Evolutionary conservation across 495 filamentous ascomycete genomes (phyloP).

Genomic region (Penicillium cinerascens): DNA sequence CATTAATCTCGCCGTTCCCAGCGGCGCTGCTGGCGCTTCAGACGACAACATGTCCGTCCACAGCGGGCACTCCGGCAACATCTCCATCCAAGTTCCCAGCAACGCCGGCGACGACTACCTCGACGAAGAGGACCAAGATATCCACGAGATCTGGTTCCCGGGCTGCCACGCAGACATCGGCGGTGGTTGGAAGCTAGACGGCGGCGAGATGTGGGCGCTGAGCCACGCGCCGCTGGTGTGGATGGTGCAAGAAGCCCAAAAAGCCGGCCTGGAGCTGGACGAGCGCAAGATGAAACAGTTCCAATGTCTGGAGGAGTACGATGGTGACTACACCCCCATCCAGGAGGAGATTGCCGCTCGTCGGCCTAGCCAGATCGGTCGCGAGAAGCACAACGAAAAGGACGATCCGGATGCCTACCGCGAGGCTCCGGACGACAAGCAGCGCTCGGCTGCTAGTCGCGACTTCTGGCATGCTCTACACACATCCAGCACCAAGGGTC

Average conservation of each 20-base stretch:
- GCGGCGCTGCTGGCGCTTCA: conserved; percentile 18
- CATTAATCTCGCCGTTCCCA: conserved; percentile 31
- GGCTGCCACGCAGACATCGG: conserved; percentile 82
- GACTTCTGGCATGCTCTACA: conserved; percentile 56
- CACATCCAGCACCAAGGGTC: conserved; percentile 54
- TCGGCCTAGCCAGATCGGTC: conserved; percentile 15
- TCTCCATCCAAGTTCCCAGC: conserved; percentile 37
- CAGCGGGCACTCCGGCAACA: conserved; percentile 33
- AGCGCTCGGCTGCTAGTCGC: conserved; percentile 29
- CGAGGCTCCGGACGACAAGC: conserved; percentile 21
- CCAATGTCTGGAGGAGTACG: conserved; percentile 55
- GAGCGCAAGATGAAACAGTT: conserved; percentile 62
- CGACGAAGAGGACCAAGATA: conserved; percentile 65
- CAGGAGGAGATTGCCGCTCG: conserved; percentile 38
- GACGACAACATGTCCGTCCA: conserved; percentile 37
- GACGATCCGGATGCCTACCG: conserved; percentile 20
- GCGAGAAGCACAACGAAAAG: conserved; percentile 11
- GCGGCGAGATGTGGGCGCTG: conserved; percentile 55
- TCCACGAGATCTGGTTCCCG: conserved; percentile 82
- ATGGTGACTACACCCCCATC: conserved; percentile 43
- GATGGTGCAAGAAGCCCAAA: conserved; percentile 79
- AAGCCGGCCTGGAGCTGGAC: conserved; percentile 71
- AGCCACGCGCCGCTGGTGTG: conserved; percentile 76
- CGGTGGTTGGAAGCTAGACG: conserved; percentile 69
- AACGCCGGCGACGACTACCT: conserved; percentile 53